Evolutionary conservation across 805 yeast genomes (phyloP).

Genomic region (Metschnikowia continentalis): DNA sequence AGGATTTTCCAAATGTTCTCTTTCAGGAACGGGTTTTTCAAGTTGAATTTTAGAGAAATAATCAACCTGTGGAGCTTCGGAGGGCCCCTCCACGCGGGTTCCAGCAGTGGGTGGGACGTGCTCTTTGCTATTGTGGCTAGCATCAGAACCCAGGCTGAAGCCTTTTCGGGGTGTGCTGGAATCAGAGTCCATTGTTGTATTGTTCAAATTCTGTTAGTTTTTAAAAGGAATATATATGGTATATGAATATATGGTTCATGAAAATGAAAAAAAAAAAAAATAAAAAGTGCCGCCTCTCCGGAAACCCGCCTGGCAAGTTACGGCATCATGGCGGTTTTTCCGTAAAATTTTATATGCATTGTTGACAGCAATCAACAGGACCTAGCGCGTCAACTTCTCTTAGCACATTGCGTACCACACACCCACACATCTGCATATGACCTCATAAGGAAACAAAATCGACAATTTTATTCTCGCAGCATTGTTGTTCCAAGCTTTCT

Average conservation of each 20-base stretch:
- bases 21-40: constrained; percentile 2
- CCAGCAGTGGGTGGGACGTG: background rate
- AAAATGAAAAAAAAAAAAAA: background rate
- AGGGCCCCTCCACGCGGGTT: background rate
- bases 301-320: background rate
- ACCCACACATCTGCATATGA: no score
- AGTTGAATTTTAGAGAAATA: constrained; percentile 1
- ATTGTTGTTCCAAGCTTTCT: no score
- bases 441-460: background rate
- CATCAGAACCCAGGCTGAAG: background rate
- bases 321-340: background rate
- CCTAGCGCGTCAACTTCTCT: background rate
- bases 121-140: background rate
- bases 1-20: constrained; percentile 1
- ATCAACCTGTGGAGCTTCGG: background rate
- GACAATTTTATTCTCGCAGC: no score
- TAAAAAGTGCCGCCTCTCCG: background rate
- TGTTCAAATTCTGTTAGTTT: no score
- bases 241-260: background rate
- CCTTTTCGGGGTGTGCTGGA: background rate
- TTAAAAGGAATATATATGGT: no score
- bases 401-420: background rate
- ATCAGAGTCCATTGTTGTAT: background rate
- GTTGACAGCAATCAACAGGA: background rate
- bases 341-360: background rate